phyloP scores from a whole-genome alignment of 1,284 basidiomycete genomes.

The Naganishia sp. region DNA sequence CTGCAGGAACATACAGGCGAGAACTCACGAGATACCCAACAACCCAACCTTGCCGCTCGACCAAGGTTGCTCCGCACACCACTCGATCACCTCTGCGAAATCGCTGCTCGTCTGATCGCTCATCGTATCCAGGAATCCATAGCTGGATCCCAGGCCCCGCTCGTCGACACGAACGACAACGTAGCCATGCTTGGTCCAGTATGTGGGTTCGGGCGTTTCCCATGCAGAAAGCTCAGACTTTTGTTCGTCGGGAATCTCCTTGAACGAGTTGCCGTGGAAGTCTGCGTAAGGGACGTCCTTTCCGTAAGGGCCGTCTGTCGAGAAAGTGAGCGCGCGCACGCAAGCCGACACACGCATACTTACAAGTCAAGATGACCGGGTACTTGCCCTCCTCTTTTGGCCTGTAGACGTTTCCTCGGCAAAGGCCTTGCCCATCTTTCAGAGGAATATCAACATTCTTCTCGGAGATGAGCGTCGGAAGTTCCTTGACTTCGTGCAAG shows the following conservation, averaged over 20 bases:
- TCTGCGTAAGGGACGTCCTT: slow-evolving; percentile 45
- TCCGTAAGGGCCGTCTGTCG: slow-evolving; percentile 44
- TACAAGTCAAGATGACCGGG: slow-evolving; percentile 45
- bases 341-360: not conserved
- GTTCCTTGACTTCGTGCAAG: slow-evolving; percentile 26
- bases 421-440: slow-evolving; percentile 40
- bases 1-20: not conserved
- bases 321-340: not conserved
- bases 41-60: slow-evolving; percentile 48
- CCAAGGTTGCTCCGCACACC: slow-evolving; percentile 49
- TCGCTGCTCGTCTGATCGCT: slow-evolving; percentile 43
- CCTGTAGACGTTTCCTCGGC: slow-evolving; percentile 45
- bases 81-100: slow-evolving; percentile 48
- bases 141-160: slow-evolving; percentile 44
- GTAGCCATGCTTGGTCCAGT: slow-evolving; percentile 48
- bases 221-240: slow-evolving; percentile 45
- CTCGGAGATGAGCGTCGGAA: slow-evolving; percentile 35
- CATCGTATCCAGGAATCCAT: slow-evolving; percentile 48
- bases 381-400: slow-evolving; percentile 39
- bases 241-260: slow-evolving; percentile 45
- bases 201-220: slow-evolving; percentile 48
- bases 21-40: slow-evolving; percentile 43
- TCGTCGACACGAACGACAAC: slow-evolving; percentile 50
- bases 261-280: slow-evolving; percentile 42
- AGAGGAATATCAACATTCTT: slow-evolving; percentile 48